Evolutionary conservation across 805 yeast genomes (phyloP), one percentile per base, ranked within the genome.

Genomic region (Isabelozyma gotoi): DNA sequence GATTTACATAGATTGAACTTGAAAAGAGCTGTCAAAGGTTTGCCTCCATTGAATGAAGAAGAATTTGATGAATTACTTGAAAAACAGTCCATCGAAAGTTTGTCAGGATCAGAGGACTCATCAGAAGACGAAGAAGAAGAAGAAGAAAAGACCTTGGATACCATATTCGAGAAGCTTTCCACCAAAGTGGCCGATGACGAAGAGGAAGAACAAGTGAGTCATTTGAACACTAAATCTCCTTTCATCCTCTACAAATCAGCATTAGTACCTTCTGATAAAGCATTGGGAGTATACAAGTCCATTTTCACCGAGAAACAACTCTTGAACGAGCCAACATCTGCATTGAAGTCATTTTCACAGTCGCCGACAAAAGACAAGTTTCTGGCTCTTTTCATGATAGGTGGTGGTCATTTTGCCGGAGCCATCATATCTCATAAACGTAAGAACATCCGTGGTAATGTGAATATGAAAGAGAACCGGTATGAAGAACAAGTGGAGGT

Each of bases 371-470:
- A 52, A 3, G 47, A 55, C 0, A 66, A 68, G 3, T 74, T 74
- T 36, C 87, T 96, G 4, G 96, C 96, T 0, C 63, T 94, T 10
- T 78, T 94, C 52, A 88, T 94, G 96, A 79, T 94, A 41, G 97
- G 97, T 12, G 97, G 98, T 36, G 99, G 99, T 34, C 97, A 94
- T 67, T 94, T 94, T 71, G 96, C 98, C 0, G 99, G 94, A 15
- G 97, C 97, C 0, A 85, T 94, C 35, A 74, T 94, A 7, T 81
- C 89, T 1, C 97, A 91, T 56, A 72, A 72, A 39, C 84, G 79
- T 18, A 68, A 71, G 40, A 71, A 70, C 33, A 73, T 77, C 2
- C 77, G 76, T 50, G 88, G 89, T 2, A 81, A 81, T 48, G 68
- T 72, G 5, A 70, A 72, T 33, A 68, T 72, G 27, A 67, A 63